phyloP scores from a whole-genome alignment of 768 basidiomycete species.

The Suillus discolor region DNA sequence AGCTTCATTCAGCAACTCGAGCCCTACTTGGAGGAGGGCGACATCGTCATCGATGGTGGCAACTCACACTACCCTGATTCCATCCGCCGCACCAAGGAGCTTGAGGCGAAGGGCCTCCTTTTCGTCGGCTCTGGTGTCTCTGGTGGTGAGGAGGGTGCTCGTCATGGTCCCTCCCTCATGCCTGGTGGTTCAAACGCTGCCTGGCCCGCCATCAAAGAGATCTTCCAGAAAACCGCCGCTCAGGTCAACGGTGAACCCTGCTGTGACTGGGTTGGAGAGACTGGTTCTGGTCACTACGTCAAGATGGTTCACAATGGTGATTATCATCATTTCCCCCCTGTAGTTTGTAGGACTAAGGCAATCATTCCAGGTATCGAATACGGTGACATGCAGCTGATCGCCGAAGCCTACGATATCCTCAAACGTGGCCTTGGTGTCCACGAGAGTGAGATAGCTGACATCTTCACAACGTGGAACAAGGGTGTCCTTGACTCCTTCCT shows the following conservation, averaged over 20 bases:
- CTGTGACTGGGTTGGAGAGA: conserved; percentile 99
- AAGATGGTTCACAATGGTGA: conserved; percentile 99
- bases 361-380: conserved; percentile 87
- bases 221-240: conserved; percentile 98
- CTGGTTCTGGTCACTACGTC: conserved; percentile 96
- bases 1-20: conserved; percentile 89
- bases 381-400: conserved; percentile 99
- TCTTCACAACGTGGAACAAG: conserved; percentile 96
- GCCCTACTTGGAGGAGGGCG: conserved; percentile 90
- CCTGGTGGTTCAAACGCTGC: conserved; percentile 94
- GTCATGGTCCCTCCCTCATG: conserved; percentile 97
- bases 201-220: conserved; percentile 96
- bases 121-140: conserved; percentile 99
- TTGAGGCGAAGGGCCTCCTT: conserved; percentile 92
- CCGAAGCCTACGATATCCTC: conserved; percentile 98
- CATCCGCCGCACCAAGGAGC: conserved; percentile 90
- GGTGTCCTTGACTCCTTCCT: conserved; percentile 99
- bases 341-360: conserved; percentile 11
- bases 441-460: conserved; percentile 91
- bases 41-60: conserved; percentile 99
- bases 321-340: conserved; percentile 19
- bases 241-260: conserved; percentile 95
- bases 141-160: conserved; percentile 98
- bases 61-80: conserved; percentile 99
- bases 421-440: conserved; percentile 89